phyloP scores from a whole-genome alignment of 2,329 filamentous ascomycete species.

The Fonsecaea pedrosoi region DNA sequence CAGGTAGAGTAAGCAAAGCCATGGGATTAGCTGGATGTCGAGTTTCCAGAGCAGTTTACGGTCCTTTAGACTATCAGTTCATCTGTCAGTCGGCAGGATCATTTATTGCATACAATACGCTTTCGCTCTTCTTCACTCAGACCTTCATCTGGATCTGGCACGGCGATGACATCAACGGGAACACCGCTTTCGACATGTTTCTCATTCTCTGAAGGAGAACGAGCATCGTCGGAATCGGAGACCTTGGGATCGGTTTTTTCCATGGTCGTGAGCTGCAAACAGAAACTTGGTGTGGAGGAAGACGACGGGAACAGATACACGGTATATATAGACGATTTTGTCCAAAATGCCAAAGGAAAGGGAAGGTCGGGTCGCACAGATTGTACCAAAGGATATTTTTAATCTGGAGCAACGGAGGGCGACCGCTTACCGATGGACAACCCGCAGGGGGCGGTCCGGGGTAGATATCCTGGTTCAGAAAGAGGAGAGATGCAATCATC shows the following conservation, averaged over 20 bases:
- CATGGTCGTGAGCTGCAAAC: constrained; percentile 9
- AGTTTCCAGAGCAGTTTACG: constrained; percentile 54
- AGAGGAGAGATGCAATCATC: constrained; percentile 5
- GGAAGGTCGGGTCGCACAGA: neutral
- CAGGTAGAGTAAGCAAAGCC: constrained; percentile 56
- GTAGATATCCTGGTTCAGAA: constrained; percentile 7
- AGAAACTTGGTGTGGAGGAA: neutral
- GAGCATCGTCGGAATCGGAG: constrained; percentile 27
- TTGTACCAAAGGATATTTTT: neutral
- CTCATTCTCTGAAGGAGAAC: constrained; percentile 24
- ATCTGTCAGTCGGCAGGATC: neutral
- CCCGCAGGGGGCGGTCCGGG: neutral
- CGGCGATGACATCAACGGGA: constrained; percentile 23
- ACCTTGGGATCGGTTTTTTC: constrained; percentile 20
- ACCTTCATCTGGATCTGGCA: constrained; percentile 67
- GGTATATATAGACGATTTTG: neutral
- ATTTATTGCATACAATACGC: constrained; percentile 59
- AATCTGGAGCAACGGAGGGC: constrained; percentile 9
- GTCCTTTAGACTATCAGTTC: constrained; percentile 45
- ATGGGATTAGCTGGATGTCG: constrained; percentile 54
- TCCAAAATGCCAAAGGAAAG: neutral
- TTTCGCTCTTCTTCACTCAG: constrained; percentile 68
- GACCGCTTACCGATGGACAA: constrained; percentile 5
- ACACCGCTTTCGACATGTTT: constrained; percentile 30
- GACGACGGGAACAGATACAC: neutral